Evolutionary conservation across 2,329 filamentous ascomycete genomes (phyloP).

Genomic region (Cordyceps javanica): DNA sequence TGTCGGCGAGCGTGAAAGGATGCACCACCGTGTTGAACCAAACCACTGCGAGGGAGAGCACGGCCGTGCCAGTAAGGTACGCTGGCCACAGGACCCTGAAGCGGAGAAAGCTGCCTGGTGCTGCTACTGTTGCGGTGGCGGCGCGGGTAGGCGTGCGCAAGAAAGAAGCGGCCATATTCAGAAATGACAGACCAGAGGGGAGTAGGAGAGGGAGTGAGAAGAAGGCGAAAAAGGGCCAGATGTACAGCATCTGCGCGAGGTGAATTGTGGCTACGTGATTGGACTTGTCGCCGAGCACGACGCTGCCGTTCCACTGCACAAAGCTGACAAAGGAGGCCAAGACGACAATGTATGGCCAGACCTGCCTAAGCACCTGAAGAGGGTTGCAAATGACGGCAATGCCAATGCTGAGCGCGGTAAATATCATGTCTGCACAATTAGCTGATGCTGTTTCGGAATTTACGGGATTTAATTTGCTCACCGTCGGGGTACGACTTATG

Average conservation of each 20-base stretch:
- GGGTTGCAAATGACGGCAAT: slow-evolving; percentile 50
- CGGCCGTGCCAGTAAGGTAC: slow-evolving; percentile 30
- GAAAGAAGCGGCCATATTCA: slow-evolving; percentile 15
- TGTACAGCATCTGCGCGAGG: slow-evolving; percentile 86
- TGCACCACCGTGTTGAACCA: slow-evolving; percentile 89
- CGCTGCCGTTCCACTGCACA: slow-evolving; percentile 80
- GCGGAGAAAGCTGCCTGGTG: slow-evolving; percentile 9
- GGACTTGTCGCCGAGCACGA: slow-evolving; percentile 90
- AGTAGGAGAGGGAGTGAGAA: slow-evolving; percentile 78
- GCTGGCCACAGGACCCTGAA: slow-evolving; percentile 30
- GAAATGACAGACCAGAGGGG: slow-evolving; percentile 38
- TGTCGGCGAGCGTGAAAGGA: slow-evolving; percentile 93
- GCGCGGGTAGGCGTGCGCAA: not conserved
- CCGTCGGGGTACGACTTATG: slow-evolving; percentile 43
- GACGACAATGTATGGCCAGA: slow-evolving; percentile 57
- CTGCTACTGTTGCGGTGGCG: not conserved
- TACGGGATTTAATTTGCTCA: slow-evolving; percentile 23
- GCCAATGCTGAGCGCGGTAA: slow-evolving; percentile 57
- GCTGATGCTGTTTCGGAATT: slow-evolving; percentile 12
- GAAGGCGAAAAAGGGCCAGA: slow-evolving; percentile 85
- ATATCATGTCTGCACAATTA: slow-evolving; percentile 40
- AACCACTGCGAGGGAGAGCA: slow-evolving; percentile 44
- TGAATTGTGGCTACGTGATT: slow-evolving; percentile 90
- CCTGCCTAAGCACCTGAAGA: slow-evolving; percentile 34
- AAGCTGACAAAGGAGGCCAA: slow-evolving; percentile 66